These are phyloP conservation scores for Cryptomeria japonica DNA, from an alignment of 75 land plant species.

Conservation along the genomic window DNA sequence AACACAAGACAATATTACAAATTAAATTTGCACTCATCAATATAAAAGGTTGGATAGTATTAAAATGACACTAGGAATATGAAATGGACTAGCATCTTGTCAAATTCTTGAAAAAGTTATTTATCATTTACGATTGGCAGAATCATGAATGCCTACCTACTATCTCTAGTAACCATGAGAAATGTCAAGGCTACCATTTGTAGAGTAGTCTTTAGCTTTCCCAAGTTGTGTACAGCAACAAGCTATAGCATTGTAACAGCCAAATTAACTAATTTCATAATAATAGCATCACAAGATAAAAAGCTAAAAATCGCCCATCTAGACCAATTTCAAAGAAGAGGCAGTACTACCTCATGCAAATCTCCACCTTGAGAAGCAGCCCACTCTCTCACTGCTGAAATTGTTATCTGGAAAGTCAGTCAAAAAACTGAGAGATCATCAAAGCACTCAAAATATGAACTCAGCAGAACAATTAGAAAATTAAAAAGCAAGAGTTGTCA, in stretches of 20 bases:
- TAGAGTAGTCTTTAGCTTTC: neutral
- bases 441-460: neutral
- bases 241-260: neutral
- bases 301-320: neutral
- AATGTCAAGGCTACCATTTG: slow-evolving; percentile 2
- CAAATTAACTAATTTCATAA: neutral
- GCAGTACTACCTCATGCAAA: neutral
- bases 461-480: neutral
- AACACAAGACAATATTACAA: neutral
- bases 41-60: neutral
- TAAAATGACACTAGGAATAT: neutral
- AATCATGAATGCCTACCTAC: neutral
- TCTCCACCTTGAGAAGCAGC: slow-evolving; percentile 10
- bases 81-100: neutral
- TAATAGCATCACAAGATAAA: neutral
- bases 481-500: neutral
- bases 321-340: neutral
- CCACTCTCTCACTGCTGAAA: slow-evolving; percentile 1
- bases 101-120: neutral
- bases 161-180: slow-evolving; percentile 4
- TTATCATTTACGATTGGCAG: neutral
- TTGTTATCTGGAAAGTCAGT: neutral
- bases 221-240: slow-evolving; percentile 4
- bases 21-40: neutral
- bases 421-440: neutral